Base-by-base conservation (phyloP, 495 filamentous ascomycete genomes). In the Hypoxylon subgilvum region DNA sequence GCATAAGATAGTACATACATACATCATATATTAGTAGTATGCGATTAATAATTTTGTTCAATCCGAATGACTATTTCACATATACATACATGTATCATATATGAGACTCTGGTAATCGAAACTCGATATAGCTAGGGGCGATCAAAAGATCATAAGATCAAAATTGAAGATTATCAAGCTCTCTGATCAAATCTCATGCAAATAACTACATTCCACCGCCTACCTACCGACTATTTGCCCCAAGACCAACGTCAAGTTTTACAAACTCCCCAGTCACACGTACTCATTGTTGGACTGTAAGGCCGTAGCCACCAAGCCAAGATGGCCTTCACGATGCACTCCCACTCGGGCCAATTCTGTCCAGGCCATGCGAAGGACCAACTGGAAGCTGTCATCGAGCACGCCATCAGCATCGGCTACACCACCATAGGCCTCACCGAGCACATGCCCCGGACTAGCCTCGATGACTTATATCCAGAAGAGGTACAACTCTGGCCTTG, bases 271-370 rank as follows among this genome's bases (percentile, higher is more conserved):
- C 3, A 3, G 8, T 8, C 8, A 4, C 23, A 27, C 3, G 8
- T 27, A 27, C 8, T 27, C 23, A 27, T 27, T 4, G 3, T 27
- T 4, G 23, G 8, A 4, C 23, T 8, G 4, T 27, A 27, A 35
- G 17, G 17, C 34, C 39, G 38, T 34, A 12, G 12, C 22, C 18
- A 27, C 12, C 36, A 58, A 57, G 16, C 6, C 51, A 66, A 41
- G 36, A 98, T 98, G 94, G 92, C 94, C 7, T 96, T 94, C 78
- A 92, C 94, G n/a, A 94, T 97, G 75, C 95, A 98, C 75, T 94
- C 90, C 70, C 94, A 98, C 78, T 97, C 92, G 40, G 95, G 94
- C 43, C 89, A 97, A 73, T 97, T 97, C 82, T 98, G 95, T 76
- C 86, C 84, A 7, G 82, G 87, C 64, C 94, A 97, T 76, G 94